phyloP scores from a whole-genome alignment of 2,329 filamentous ascomycete genomes.

The Dothiorella sarmentorum region DNA sequence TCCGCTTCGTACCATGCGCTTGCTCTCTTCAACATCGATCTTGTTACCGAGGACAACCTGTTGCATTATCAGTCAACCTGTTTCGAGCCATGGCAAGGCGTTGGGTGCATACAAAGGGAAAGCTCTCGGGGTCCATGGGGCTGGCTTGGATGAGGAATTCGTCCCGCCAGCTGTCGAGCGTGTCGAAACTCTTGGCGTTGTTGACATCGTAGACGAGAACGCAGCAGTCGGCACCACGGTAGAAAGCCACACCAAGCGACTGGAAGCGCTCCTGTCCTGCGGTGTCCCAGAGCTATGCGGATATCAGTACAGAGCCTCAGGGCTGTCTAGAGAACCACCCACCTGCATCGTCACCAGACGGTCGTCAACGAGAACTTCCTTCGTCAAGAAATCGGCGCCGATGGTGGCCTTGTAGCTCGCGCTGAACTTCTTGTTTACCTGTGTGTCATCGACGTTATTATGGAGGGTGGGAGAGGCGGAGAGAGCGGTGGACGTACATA shows the following conservation, averaged over 20 bases:
- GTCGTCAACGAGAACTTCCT: slow-evolving; percentile 96
- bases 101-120: slow-evolving; percentile 80
- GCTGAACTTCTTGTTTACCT: slow-evolving; percentile 99
- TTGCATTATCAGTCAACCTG: slow-evolving; percentile 22
- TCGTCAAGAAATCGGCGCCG: slow-evolving; percentile 95
- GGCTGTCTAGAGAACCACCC: slow-evolving; percentile 26
- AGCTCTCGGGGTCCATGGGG: slow-evolving; percentile 92
- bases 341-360: slow-evolving; percentile 98
- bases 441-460: slow-evolving; percentile 16
- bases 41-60: slow-evolving; percentile 97
- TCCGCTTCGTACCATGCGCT: slow-evolving; percentile 67
- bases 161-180: slow-evolving; percentile 95
- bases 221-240: slow-evolving; percentile 95
- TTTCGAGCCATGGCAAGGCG: neutral
- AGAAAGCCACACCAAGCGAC: slow-evolving; percentile 94
- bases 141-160: slow-evolving; percentile 98
- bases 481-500: slow-evolving; percentile 66
- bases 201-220: slow-evolving; percentile 98
- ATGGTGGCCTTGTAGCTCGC: slow-evolving; percentile 99
- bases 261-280: slow-evolving; percentile 97
- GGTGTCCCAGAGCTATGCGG: slow-evolving; percentile 85
- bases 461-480: neutral
- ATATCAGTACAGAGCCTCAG: slow-evolving; percentile 23
- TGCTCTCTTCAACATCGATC: slow-evolving; percentile 97
- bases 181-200: slow-evolving; percentile 98